phyloP scores from a whole-genome alignment of 2,329 filamentous ascomycete genomes.

The Hymenoscyphus scutula region DNA sequence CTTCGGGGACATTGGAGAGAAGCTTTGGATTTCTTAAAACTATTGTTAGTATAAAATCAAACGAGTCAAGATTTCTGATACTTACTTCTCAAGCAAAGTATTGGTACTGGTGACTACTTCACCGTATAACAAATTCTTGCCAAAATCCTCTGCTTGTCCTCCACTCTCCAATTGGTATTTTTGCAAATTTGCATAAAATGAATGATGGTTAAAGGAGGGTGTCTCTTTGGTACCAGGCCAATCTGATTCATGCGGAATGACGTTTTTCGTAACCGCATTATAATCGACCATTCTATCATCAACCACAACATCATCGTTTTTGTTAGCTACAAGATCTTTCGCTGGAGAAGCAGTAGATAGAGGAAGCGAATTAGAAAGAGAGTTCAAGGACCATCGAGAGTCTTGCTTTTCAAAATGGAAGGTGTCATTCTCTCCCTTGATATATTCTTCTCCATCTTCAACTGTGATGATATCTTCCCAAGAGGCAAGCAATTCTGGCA shows the following conservation, averaged over 20 bases:
- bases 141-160: constrained; percentile 64
- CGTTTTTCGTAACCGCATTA: constrained; percentile 66
- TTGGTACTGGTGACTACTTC: constrained; percentile 94
- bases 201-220: constrained; percentile 80
- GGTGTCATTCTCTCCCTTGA: constrained; percentile 78
- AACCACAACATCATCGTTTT: constrained; percentile 36
- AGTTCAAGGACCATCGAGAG: constrained; percentile 56
- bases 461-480: constrained; percentile 66
- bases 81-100: constrained; percentile 83
- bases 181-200: constrained; percentile 70
- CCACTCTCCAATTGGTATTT: constrained; percentile 59
- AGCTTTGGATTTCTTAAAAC: constrained; percentile 67
- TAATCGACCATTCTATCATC: constrained; percentile 70
- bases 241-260: constrained; percentile 68
- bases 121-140: constrained; percentile 76
- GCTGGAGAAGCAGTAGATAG: constrained; percentile 20
- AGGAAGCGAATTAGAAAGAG: constrained; percentile 52
- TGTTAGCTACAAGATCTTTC: constrained; percentile 34
- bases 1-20: constrained; percentile 72
- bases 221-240: constrained; percentile 72
- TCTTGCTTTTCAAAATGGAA: constrained; percentile 73
- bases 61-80: constrained; percentile 9
- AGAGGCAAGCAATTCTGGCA: constrained; percentile 64
- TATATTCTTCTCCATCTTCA: constrained; percentile 65
- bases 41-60: constrained; percentile 12